These are phyloP conservation scores for Apiotrichum veenhuisii DNA, from an alignment of 1,284 basidiomycete species.

Conservation along the genomic window DNA sequence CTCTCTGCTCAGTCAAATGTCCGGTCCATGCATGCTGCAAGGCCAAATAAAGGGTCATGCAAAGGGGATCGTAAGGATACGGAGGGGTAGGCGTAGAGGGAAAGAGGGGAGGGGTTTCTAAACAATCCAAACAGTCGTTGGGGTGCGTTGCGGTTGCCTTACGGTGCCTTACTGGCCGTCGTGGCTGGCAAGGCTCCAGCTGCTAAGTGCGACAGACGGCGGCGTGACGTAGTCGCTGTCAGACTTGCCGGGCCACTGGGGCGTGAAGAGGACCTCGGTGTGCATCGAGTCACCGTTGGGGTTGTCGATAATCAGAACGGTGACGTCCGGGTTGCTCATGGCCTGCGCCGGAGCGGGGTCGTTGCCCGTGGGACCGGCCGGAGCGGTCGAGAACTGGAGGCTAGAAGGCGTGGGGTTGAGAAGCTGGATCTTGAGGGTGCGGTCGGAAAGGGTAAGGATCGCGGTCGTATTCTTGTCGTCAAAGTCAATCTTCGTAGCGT, in stretches of 20 bases:
- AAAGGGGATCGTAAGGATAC: background rate
- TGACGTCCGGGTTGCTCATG: slow-evolving; percentile 72
- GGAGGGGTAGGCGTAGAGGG: background rate
- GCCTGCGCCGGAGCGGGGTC: slow-evolving; percentile 52
- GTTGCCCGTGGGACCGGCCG: slow-evolving; percentile 52
- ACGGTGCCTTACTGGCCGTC: too few species aligned
- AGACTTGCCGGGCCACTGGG: slow-evolving; percentile 68
- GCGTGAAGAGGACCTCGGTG: slow-evolving; percentile 76
- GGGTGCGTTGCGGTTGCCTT: background rate
- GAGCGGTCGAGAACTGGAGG: slow-evolving; percentile 40
- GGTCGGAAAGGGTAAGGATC: slow-evolving; percentile 64
- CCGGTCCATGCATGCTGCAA: background rate
- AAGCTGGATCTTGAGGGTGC: slow-evolving; percentile 56
- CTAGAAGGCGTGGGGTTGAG: slow-evolving; percentile 54
- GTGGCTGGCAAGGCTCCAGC: slow-evolving; percentile 72
- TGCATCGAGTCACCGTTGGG: slow-evolving; percentile 66
- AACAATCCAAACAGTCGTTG: background rate
- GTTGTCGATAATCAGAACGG: slow-evolving; percentile 67
- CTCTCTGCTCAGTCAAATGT: background rate
- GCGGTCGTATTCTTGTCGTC: slow-evolving; percentile 53
- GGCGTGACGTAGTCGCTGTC: slow-evolving; percentile 64
- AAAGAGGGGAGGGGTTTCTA: background rate
- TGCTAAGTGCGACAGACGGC: slow-evolving; percentile 59
- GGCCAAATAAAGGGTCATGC: background rate
- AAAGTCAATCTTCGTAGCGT: slow-evolving; percentile 51